A percentile compares a stretch with the other conserved stretches of the same genome.
Evolutionary conservation across 2,329 filamentous ascomycete species (phyloP).

Genomic region (Sporothrix brunneoviolacea): DNA sequence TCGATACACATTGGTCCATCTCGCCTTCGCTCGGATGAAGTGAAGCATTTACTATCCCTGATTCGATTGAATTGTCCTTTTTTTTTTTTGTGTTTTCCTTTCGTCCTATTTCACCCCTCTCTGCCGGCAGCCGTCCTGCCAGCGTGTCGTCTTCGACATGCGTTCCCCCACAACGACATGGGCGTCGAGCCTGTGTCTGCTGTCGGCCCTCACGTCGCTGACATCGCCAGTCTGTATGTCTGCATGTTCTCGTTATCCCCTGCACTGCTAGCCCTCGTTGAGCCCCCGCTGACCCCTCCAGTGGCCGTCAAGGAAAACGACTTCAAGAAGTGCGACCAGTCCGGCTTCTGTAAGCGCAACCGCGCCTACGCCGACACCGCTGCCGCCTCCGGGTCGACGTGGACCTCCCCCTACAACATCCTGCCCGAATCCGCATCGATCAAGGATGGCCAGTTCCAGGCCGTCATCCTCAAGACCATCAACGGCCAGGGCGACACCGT

Average conservation of each 20-base stretch:
- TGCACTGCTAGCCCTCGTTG: no score
- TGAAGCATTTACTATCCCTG: background rate
- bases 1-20: background rate
- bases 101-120: background rate
- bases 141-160: slow-evolving; percentile 33
- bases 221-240: slow-evolving; percentile 49
- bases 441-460: slow-evolving; percentile 72
- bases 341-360: slow-evolving; percentile 95
- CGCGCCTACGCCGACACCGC: slow-evolving; percentile 79
- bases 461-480: slow-evolving; percentile 73
- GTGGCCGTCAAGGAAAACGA: slow-evolving; percentile 88
- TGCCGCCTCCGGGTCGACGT: slow-evolving; percentile 55
- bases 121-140: slow-evolving; percentile 11
- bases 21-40: no score
- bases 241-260: background rate
- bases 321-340: slow-evolving; percentile 94
- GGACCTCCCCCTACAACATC: slow-evolving; percentile 76
- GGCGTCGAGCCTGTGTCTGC: slow-evolving; percentile 56
- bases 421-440: slow-evolving; percentile 65
- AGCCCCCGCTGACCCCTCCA: slow-evolving; percentile 28
- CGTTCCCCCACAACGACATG: slow-evolving; percentile 46
- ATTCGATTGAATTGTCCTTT: background rate
- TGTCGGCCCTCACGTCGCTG: slow-evolving; percentile 46
- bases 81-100: background rate
- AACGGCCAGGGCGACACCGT: slow-evolving; percentile 60